These are phyloP conservation scores for Vaccinium macrocarpon DNA, from an alignment of 148 eudicot species.

Conservation along the genomic window DNA sequence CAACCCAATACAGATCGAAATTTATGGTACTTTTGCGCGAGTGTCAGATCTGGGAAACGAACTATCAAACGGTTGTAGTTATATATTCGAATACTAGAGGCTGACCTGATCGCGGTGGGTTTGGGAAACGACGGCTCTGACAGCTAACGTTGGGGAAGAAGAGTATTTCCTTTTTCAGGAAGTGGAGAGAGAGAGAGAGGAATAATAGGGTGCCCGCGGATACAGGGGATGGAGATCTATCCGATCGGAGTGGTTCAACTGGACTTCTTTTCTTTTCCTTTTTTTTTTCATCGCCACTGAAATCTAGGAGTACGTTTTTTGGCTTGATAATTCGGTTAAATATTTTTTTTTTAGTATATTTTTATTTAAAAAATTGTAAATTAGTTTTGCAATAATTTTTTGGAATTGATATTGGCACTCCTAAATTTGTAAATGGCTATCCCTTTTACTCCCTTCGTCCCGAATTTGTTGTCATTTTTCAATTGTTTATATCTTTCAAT, in stretches of 20 bases:
- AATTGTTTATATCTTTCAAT: too few relatives aligned
- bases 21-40: neutral
- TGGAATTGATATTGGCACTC: too few relatives aligned
- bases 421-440: too few relatives aligned
- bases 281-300: too few relatives aligned
- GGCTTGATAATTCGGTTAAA: too few relatives aligned
- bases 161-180: neutral
- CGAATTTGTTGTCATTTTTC: too few relatives aligned
- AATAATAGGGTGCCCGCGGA: slow-evolving; percentile 5
- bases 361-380: too few relatives aligned
- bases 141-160: neutral
- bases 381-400: too few relatives aligned
- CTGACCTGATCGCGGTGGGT: slow-evolving; percentile 1
- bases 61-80: slow-evolving; percentile 13
- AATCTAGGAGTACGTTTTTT: too few relatives aligned
- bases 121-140: slow-evolving; percentile 7
- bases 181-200: slow-evolving; percentile 2
- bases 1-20: slow-evolving; percentile 1
- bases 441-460: too few relatives aligned
- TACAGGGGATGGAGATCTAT: slow-evolving; percentile 1
- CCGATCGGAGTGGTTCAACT: neutral
- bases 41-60: slow-evolving; percentile 15
- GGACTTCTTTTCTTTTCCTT: neutral
- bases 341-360: too few relatives aligned
- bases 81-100: neutral